A percentile compares a stretch with the other conserved stretches of the same genome.
Conservation (phyloP, 768 basidiomycete species). For the Lactarius indigo region DNA sequence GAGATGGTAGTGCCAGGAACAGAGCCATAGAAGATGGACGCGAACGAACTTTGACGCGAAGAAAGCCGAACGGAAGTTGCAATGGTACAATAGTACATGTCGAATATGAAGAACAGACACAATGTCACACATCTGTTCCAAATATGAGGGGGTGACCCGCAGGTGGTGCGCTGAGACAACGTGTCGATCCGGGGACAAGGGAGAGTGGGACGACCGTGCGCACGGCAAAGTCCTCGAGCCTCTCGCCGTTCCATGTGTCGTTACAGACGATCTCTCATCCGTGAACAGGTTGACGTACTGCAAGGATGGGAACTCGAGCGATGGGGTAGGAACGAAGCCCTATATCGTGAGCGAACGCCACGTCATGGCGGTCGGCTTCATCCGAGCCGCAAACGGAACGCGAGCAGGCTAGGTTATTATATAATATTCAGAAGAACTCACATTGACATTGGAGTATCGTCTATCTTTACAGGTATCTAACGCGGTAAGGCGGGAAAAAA, state of each 20-base stretch:
- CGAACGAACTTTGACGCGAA: conserved; percentile 77
- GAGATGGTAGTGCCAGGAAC: conserved; percentile 89
- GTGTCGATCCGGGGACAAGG: too few relatives aligned
- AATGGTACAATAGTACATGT: conserved; percentile 66
- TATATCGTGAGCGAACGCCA: conserved; percentile 62
- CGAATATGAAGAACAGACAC: conserved; percentile 38
- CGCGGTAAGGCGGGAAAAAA: not conserved
- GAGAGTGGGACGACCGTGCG: too few relatives aligned
- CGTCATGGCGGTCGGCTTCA: conserved; percentile 55
- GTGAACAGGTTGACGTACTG: conserved; percentile 72
- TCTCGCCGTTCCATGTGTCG: conserved; percentile 79
- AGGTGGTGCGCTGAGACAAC: too few relatives aligned
- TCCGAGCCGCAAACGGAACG: too few relatives aligned
- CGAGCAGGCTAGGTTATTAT: not conserved
- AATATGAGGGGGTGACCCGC: too few relatives aligned
- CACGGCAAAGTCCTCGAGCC: conserved; percentile 93
- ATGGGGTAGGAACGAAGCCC: conserved; percentile 36
- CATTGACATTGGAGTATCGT: not conserved
- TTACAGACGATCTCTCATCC: conserved; percentile 54
- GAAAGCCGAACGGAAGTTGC: conserved; percentile 79
- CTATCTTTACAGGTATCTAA: not conserved
- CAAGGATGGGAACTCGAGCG: conserved; percentile 55
- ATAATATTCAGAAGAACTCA: conserved; percentile 31
- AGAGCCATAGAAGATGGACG: conserved; percentile 87
- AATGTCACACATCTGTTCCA: conserved; percentile 18